Percentiles rank a stretch among this genome's conserved stretches.
These are phyloP conservation scores for Solanum chaucha DNA, from an alignment of 257 asterid species.

Conservation along the genomic window DNA sequence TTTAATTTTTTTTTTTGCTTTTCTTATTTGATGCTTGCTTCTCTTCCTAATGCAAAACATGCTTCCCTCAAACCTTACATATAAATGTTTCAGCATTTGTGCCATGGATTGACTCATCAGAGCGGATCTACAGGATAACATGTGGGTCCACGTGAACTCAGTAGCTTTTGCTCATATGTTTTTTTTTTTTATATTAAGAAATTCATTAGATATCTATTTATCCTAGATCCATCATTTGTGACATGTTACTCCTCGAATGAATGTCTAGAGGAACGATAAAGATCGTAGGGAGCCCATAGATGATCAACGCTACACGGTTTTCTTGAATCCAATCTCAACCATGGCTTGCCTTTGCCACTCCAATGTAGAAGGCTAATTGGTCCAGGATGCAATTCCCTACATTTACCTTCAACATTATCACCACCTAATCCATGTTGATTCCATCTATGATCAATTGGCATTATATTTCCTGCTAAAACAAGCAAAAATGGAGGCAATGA, in stretches of 20 bases:
- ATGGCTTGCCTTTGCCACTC: slow-evolving; percentile 88
- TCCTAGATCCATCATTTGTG: background rate
- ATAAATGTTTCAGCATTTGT: background rate
- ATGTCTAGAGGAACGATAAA: slow-evolving; percentile 30
- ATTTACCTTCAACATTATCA: slow-evolving; percentile 60
- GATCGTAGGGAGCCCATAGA: slow-evolving; percentile 81
- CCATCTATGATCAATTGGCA: slow-evolving; percentile 62
- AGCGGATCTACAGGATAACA: background rate
- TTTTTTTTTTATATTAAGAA: background rate
- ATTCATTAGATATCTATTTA: background rate
- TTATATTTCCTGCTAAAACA: slow-evolving; percentile 52
- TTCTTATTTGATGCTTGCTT: background rate
- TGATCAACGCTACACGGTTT: slow-evolving; percentile 63
- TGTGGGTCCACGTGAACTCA: background rate
- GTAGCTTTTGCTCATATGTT: background rate
- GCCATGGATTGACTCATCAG: background rate
- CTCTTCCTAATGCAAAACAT: background rate
- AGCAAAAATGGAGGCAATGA: slow-evolving; percentile 68
- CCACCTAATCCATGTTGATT: slow-evolving; percentile 78
- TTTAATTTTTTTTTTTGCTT: background rate
- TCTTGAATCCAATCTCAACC: slow-evolving; percentile 65
- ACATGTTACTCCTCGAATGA: slow-evolving; percentile 38
- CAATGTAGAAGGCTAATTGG: slow-evolving; percentile 66
- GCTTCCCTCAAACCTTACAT: background rate
- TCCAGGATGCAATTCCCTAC: slow-evolving; percentile 62